These are phyloP conservation scores for Moricandia moricandioides DNA, from an alignment of 345 rosid species.

Conservation along the genomic window DNA sequence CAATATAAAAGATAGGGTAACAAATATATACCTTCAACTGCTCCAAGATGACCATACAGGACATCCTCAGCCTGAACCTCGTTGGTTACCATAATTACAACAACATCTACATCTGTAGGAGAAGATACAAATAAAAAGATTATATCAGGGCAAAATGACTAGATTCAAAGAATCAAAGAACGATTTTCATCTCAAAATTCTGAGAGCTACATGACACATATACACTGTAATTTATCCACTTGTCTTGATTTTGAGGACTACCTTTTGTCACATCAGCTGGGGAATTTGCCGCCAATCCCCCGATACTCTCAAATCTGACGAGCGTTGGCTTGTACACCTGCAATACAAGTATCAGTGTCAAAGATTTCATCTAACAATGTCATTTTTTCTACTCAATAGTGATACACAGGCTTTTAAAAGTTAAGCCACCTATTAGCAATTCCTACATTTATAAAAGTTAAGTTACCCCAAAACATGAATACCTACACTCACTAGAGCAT, in stretches of 20 bases:
- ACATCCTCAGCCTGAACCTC: constrained; percentile 87
- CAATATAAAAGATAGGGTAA: constrained; percentile 12
- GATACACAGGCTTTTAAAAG: background rate
- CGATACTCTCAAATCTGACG: constrained; percentile 60
- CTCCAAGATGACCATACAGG: constrained; percentile 77
- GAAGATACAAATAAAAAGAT: constrained; percentile 12
- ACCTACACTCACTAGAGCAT: background rate
- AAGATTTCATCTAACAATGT: background rate
- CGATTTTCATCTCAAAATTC: constrained; percentile 13
- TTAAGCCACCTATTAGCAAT: constrained; percentile 8
- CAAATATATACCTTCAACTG: constrained; percentile 60
- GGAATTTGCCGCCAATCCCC: constrained; percentile 69
- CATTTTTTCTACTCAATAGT: background rate
- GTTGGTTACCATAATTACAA: constrained; percentile 90
- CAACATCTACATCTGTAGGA: constrained; percentile 71
- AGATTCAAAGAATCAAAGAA: background rate
- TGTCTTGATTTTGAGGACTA: constrained; percentile 33
- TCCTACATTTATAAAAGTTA: constrained; percentile 13
- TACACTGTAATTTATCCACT: constrained; percentile 6
- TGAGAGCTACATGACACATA: constrained; percentile 7
- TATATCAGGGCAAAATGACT: background rate
- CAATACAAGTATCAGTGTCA: constrained; percentile 31
- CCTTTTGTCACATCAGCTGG: constrained; percentile 83
- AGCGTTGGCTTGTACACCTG: constrained; percentile 87
- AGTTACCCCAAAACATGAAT: constrained; percentile 5